Percentiles rank a stretch among this genome's conserved stretches.
Conservation (phyloP, 2,329 filamentous ascomycete genomes). For the Fusarium tuaranense region DNA sequence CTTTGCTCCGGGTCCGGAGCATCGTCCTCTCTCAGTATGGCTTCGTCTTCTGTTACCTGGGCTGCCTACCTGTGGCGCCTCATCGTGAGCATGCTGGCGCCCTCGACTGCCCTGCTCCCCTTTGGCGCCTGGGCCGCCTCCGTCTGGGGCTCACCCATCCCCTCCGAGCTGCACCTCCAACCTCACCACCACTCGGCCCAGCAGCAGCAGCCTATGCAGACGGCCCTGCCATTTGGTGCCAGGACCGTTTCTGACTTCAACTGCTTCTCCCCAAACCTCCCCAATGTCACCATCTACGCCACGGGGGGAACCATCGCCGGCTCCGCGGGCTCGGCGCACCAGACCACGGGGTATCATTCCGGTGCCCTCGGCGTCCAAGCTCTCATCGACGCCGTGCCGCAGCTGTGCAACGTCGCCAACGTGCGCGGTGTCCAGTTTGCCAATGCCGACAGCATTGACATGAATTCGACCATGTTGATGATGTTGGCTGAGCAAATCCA, state of each 20-base stretch:
- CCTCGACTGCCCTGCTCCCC: slow-evolving; percentile 36
- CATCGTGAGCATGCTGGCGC: slow-evolving; percentile 39
- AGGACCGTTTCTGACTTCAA: slow-evolving; percentile 36
- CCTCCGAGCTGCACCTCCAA: slow-evolving; percentile 34
- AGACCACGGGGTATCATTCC: slow-evolving; percentile 58
- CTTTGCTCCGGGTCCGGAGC: slow-evolving; percentile 26
- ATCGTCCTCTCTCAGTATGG: slow-evolving; percentile 34
- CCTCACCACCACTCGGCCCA: slow-evolving; percentile 33
- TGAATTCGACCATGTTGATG: slow-evolving; percentile 63
- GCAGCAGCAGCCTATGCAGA: slow-evolving; percentile 34
- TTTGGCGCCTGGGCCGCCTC: slow-evolving; percentile 42
- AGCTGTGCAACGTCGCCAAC: slow-evolving; percentile 65
- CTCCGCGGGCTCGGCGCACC: slow-evolving; percentile 58
- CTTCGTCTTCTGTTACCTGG: slow-evolving; percentile 38
- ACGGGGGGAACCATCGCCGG: slow-evolving; percentile 72
- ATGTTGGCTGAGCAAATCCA: slow-evolving; percentile 62
- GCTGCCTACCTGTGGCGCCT: slow-evolving; percentile 38
- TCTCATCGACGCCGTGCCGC: slow-evolving; percentile 66
- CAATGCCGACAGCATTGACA: slow-evolving; percentile 59
- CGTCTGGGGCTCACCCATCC: slow-evolving; percentile 42
- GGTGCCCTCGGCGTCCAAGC: slow-evolving; percentile 60
- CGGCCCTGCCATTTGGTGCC: slow-evolving; percentile 9
- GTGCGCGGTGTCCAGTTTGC: slow-evolving; percentile 64
- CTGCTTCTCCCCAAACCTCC: slow-evolving; percentile 50
- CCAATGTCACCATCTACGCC: slow-evolving; percentile 68